Evolutionary conservation across 75 land plant species (phyloP).

Genomic region (Pinus taeda): DNA sequence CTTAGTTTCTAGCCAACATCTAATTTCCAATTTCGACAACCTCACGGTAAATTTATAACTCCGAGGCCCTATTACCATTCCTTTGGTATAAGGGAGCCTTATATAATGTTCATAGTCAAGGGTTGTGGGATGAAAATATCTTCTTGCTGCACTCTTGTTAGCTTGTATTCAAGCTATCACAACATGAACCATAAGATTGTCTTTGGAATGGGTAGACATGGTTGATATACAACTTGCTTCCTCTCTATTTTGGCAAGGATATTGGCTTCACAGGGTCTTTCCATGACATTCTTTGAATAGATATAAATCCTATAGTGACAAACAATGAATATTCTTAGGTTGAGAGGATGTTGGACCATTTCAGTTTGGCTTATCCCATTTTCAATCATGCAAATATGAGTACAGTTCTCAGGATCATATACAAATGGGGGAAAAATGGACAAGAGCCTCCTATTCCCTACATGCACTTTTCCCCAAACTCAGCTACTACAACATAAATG

Average conservation of each 20-base stretch:
- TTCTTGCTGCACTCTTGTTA: constrained; percentile 50
- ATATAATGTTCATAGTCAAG: constrained; percentile 39
- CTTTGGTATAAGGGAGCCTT: constrained; percentile 86
- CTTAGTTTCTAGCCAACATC: no score
- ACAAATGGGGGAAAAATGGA: constrained; percentile 69
- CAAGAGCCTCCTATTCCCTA: constrained; percentile 42
- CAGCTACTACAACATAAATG: constrained; percentile 70
- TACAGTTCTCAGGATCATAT: constrained; percentile 46
- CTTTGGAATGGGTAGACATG: constrained; percentile 70
- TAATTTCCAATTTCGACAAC: constrained; percentile 27
- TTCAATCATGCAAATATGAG: constrained; percentile 49
- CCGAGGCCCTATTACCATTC: constrained; percentile 37
- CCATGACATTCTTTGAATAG: constrained; percentile 62
- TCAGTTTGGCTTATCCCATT: constrained; percentile 62
- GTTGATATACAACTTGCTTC: constrained; percentile 57
- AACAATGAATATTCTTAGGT: not conserved
- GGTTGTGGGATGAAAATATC: constrained; percentile 30
- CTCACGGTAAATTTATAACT: constrained; percentile 14
- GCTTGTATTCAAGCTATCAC: constrained; percentile 28
- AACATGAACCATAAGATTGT: constrained; percentile 51
- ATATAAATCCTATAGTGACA: constrained; percentile 2
- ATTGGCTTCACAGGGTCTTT: constrained; percentile 27
- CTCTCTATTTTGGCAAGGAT: constrained; percentile 18
- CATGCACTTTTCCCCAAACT: constrained; percentile 28
- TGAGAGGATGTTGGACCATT: constrained; percentile 66